A percentile compares a stretch with the other conserved stretches of the same genome.
phyloP scores from a whole-genome alignment of 2,329 filamentous ascomycete species.

The Bipolaris oryzae region DNA sequence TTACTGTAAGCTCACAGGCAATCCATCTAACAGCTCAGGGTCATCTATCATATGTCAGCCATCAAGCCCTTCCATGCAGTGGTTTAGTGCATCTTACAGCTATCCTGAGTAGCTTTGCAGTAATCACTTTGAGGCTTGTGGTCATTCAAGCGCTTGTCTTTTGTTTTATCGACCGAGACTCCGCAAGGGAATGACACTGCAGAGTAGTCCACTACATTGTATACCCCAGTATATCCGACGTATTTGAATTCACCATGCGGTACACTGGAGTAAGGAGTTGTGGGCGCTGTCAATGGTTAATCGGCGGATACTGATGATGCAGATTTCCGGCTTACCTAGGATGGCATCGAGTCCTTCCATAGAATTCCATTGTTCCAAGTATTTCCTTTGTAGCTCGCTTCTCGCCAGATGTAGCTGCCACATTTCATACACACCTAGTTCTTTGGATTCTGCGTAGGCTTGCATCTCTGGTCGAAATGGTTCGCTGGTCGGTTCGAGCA shows the following conservation, averaged over 20 bases:
- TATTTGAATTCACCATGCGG: constrained; percentile 53
- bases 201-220: constrained; percentile 57
- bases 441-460: constrained; percentile 51
- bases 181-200: constrained; percentile 54
- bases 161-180: constrained; percentile 46
- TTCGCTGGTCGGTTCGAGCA: constrained; percentile 51
- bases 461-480: constrained; percentile 59
- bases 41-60: constrained; percentile 37
- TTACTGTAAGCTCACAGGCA: constrained; percentile 52
- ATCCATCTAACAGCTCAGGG: constrained; percentile 49
- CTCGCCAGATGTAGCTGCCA: constrained; percentile 58
- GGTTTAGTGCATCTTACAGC: constrained; percentile 47
- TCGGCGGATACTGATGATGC: not conserved
- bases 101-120: constrained; percentile 49
- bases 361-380: constrained; percentile 54
- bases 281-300: constrained; percentile 44
- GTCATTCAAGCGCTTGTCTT: constrained; percentile 40
- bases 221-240: constrained; percentile 56
- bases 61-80: not conserved
- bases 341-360: constrained; percentile 53
- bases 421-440: constrained; percentile 53
- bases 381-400: constrained; percentile 51
- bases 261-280: constrained; percentile 53
- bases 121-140: constrained; percentile 43
- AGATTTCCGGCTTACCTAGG: constrained; percentile 35